Base-by-base conservation (phyloP, 352 stramenopile species). In the Thalassiosira sp. region DNA sequence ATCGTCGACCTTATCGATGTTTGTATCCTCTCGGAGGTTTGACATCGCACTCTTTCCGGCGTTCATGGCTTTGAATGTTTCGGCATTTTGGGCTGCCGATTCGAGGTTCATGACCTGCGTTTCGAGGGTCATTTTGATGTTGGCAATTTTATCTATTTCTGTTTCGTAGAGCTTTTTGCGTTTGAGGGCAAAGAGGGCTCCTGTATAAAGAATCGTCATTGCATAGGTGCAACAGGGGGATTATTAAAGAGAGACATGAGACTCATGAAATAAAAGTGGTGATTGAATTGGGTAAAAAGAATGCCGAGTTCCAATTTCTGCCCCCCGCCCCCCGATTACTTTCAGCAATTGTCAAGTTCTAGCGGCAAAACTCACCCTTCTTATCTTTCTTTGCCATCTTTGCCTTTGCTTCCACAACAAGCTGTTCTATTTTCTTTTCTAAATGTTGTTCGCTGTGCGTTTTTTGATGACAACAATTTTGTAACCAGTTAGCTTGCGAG, bases 81-180 rank as follows among this genome's bases (percentile, higher is more conserved):
- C 93, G 82, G 97, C 97, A 85, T 99, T 98, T 48, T 90, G 82
- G 20, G 76, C 71, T 16, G 86, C 85, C 0, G 82, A 90, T 81
- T 94, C 88, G 10, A 94, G 67, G 74, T 89, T 91, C 65, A 94
- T 92, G n/a, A 95, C 90, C 81, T 96, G 92, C 22, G 84, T 94
- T 89, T 98, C 95, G 13, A 99, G 89, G 53, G 95, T 99, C 93
- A 98, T 98, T 72, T 97, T 95, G 18, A 97, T 85, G 75, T 92
- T 93, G 79, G 97, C 91, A 65, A 99, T 97, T 89, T 99, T 99
- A 76, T 98, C 95, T 45, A 98, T 93, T 82, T 99, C 96, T 42
- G 93, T 90, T 79, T 99, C 96, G 79, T 98, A 98, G 86, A 99
- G 95, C 73, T 98, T 99, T 91, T 99, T 99, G 72, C 95, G 93